Conservation (phyloP, 1,284 basidiomycete species). For the Sanghuangporus baumii region DNA sequence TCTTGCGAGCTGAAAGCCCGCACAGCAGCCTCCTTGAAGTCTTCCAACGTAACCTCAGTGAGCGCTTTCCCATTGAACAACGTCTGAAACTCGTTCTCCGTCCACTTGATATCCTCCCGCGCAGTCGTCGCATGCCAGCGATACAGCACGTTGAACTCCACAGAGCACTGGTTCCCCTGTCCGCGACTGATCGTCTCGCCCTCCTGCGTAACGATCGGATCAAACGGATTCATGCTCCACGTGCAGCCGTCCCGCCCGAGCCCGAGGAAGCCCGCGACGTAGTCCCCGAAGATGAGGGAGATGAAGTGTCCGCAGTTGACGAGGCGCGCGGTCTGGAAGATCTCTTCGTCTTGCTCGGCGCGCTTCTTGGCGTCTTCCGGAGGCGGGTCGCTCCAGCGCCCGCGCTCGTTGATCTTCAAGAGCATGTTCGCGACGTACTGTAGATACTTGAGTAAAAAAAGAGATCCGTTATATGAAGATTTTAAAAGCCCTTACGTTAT, state of each 20-base stretch:
- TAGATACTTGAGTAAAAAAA: conserved; percentile 21
- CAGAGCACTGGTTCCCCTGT: conserved; percentile 42
- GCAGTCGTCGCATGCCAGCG: conserved; percentile 34
- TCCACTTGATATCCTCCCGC: conserved; percentile 42
- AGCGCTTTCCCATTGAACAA: conserved; percentile 29
- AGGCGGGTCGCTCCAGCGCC: conserved; percentile 32
- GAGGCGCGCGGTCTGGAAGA: conserved; percentile 49
- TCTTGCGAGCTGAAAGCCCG: conserved; percentile 22
- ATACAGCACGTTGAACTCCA: conserved; percentile 52
- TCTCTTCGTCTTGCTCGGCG: conserved; percentile 42
- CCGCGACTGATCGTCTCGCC: conserved; percentile 29
- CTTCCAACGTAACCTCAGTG: conserved; percentile 26
- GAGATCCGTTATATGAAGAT: background rate
- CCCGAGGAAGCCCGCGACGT: conserved; percentile 43
- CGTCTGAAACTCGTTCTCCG: conserved; percentile 31
- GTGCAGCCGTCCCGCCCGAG: conserved; percentile 35
- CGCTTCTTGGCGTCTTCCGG: conserved; percentile 27
- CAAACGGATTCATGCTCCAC: conserved; percentile 40
- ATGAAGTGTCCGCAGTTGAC: conserved; percentile 47
- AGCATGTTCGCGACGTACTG: conserved; percentile 48
- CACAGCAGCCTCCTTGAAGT: conserved; percentile 25
- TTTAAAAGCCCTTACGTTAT: conserved; percentile 18
- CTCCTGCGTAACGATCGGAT: conserved; percentile 19
- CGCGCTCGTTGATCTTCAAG: conserved; percentile 46
- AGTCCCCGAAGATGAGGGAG: conserved; percentile 39